Evolutionary conservation across 768 basidiomycete species (phyloP).

Genomic region (Mycena amicta): DNA sequence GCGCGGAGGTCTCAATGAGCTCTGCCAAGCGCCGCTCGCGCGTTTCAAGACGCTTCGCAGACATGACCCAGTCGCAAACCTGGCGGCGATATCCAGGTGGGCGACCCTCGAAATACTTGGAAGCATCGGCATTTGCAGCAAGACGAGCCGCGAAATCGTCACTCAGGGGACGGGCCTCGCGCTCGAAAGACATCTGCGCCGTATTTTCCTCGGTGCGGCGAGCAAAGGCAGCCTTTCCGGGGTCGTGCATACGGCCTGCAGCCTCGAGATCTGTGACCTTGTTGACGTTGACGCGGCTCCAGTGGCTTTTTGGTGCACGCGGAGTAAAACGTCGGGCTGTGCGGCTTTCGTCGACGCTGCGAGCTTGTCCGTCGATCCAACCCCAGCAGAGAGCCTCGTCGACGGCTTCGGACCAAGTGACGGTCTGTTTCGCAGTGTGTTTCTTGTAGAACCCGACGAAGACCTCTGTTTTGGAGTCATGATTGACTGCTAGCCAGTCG

Average conservation of each 20-base stretch:
- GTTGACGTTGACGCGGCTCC: slow-evolving; percentile 15
- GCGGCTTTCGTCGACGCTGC: slow-evolving; percentile 11
- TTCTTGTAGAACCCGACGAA: slow-evolving; percentile 1
- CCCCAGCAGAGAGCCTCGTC: slow-evolving; percentile 17
- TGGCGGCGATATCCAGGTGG: slow-evolving; percentile 4
- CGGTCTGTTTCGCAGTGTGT: slow-evolving; percentile 3
- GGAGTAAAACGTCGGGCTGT: slow-evolving; percentile 14
- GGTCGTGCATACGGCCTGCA: slow-evolving; percentile 10
- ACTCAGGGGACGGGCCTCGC: slow-evolving; percentile 4
- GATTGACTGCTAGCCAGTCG: neutral
- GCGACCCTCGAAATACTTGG: slow-evolving; percentile 4
- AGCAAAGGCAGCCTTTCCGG: slow-evolving; percentile 15
- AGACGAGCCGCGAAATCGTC: slow-evolving; percentile 1
- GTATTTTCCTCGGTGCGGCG: slow-evolving; percentile 13
- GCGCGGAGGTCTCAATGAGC: slow-evolving; percentile 8
- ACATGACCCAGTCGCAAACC: slow-evolving; percentile 16
- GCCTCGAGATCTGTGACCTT: slow-evolving; percentile 9
- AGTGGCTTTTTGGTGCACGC: slow-evolving; percentile 14
- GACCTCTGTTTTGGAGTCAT: neutral
- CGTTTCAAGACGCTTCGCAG: slow-evolving; percentile 10
- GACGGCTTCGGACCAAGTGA: slow-evolving; percentile 1
- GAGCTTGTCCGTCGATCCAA: slow-evolving; percentile 11
- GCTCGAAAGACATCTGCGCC: slow-evolving; percentile 13
- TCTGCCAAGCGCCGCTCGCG: slow-evolving; percentile 6
- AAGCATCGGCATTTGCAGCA: neutral